A percentile compares a stretch with the other conserved stretches of the same genome.
These are phyloP conservation scores for Colletotrichum kahawae DNA, from an alignment of 2,329 filamentous ascomycete genomes.

Conservation along the genomic window DNA sequence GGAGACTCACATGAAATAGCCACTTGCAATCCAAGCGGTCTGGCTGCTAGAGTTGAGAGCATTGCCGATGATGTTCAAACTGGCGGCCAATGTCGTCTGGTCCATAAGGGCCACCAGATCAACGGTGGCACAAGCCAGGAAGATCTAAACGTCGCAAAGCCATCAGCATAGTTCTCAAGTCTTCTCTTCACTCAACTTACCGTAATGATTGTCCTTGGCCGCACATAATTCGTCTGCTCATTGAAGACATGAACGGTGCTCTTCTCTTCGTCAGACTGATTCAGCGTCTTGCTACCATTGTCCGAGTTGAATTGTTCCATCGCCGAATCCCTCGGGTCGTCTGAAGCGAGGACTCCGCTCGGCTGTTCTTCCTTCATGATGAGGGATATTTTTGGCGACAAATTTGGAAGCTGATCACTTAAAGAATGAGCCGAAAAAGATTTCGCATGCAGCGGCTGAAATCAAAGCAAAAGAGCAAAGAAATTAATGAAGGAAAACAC, in stretches of 20 bases:
- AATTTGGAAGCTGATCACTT: neutral
- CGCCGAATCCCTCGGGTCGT: neutral
- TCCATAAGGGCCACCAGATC: slow-evolving; percentile 62
- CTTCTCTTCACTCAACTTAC: slow-evolving; percentile 30
- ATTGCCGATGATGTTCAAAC: slow-evolving; percentile 59
- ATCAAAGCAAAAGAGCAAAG: neutral
- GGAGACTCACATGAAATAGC: slow-evolving; percentile 56
- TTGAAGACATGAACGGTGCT: slow-evolving; percentile 44
- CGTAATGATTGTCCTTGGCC: slow-evolving; percentile 54
- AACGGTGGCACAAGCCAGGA: slow-evolving; percentile 59
- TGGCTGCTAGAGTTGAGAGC: slow-evolving; percentile 53
- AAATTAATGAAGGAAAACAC: neutral
- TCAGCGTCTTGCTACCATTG: slow-evolving; percentile 13
- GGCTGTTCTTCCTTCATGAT: neutral
- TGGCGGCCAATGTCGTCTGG: slow-evolving; percentile 61
- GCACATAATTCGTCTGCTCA: slow-evolving; percentile 62
- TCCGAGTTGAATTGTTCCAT: neutral
- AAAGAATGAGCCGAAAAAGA: neutral
- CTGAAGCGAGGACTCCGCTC: neutral
- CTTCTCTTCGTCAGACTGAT: slow-evolving; percentile 23
- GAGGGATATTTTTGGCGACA: neutral
- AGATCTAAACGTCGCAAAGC: slow-evolving; percentile 46
- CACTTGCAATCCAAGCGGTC: slow-evolving; percentile 59
- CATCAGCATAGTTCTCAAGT: no score
- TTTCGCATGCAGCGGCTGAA: neutral